Evolutionary conservation across 2,329 filamentous ascomycete genomes (phyloP).

Genomic region (Scorias spongiosa): DNA sequence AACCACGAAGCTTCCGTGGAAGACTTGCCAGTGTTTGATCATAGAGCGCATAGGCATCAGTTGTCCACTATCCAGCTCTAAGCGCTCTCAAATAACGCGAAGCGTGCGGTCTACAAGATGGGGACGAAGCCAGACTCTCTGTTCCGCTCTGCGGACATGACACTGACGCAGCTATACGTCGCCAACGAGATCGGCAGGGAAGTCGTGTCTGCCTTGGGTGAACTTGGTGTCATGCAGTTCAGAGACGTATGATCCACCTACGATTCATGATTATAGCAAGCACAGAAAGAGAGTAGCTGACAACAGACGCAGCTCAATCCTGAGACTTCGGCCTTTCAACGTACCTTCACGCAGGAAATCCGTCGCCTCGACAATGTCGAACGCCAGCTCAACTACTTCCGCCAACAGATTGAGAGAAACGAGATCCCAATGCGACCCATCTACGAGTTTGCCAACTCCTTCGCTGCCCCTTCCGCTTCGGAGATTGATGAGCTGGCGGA

Average conservation of each 20-base stretch:
- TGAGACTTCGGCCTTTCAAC: slow-evolving; percentile 84
- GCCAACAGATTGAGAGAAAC: slow-evolving; percentile 87
- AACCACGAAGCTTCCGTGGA: background rate
- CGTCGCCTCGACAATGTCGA: slow-evolving; percentile 95
- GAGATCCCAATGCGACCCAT: slow-evolving; percentile 74
- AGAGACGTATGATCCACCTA: slow-evolving; percentile 56
- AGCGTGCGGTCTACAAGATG: slow-evolving; percentile 27
- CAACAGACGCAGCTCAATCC: slow-evolving; percentile 57
- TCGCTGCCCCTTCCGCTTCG: slow-evolving; percentile 75
- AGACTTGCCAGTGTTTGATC: background rate
- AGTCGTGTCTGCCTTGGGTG: slow-evolving; percentile 88
- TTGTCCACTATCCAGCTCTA: too few species aligned
- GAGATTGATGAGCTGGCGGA: slow-evolving; percentile 95
- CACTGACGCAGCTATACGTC: slow-evolving; percentile 98
- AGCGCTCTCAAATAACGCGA: too few species aligned
- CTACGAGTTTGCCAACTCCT: slow-evolving; percentile 68
- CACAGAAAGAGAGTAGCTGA: background rate
- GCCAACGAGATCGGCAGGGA: slow-evolving; percentile 97
- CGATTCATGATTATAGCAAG: slow-evolving; percentile 7
- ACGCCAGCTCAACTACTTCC: slow-evolving; percentile 91
- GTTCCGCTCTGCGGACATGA: slow-evolving; percentile 99
- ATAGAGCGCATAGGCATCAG: too few species aligned
- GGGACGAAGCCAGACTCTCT: slow-evolving; percentile 65
- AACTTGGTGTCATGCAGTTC: slow-evolving; percentile 93
- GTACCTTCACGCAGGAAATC: slow-evolving; percentile 96